Conservation (phyloP, 768 basidiomycete genomes). For the Collybiopsis confluens region DNA sequence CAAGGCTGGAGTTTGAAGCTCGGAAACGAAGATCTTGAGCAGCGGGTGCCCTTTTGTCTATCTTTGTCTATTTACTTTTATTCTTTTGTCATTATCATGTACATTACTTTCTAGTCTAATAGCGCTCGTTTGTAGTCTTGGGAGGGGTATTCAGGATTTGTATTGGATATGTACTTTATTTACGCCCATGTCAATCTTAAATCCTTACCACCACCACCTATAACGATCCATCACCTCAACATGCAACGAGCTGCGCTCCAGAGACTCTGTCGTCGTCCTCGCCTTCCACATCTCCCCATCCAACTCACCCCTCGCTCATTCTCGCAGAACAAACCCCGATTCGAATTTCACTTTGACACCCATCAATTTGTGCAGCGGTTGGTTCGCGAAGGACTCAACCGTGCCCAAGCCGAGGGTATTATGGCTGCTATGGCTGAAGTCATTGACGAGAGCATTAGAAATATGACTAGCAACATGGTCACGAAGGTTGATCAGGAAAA, state of each 20-base stretch:
- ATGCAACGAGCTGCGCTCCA: neutral
- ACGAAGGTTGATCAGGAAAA: constrained; percentile 96
- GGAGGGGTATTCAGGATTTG: too few relatives aligned
- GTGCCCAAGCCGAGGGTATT: constrained; percentile 92
- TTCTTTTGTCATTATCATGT: neutral
- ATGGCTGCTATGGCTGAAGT: constrained; percentile 97
- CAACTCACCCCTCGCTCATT: constrained; percentile 1
- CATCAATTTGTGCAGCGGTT: constrained; percentile 91
- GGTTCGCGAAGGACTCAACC: constrained; percentile 83
- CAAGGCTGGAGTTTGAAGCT: constrained; percentile 57
- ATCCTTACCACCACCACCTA: too few relatives aligned
- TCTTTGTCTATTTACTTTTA: neutral
- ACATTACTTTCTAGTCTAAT: too few relatives aligned
- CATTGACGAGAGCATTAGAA: constrained; percentile 93
- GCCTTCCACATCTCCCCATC: neutral
- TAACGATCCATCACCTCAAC: neutral
- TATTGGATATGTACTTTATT: too few relatives aligned
- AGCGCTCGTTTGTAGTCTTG: too few relatives aligned
- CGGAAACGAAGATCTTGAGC: constrained; percentile 38
- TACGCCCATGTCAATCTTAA: too few relatives aligned
- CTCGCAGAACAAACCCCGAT: constrained; percentile 6
- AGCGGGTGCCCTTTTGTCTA: constrained; percentile 18
- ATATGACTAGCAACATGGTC: constrained; percentile 96
- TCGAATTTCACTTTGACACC: constrained; percentile 88
- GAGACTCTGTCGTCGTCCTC: neutral